These are phyloP conservation scores for Puccinia polysora DNA, from an alignment of 1,284 basidiomycete species.

Conservation along the genomic window DNA sequence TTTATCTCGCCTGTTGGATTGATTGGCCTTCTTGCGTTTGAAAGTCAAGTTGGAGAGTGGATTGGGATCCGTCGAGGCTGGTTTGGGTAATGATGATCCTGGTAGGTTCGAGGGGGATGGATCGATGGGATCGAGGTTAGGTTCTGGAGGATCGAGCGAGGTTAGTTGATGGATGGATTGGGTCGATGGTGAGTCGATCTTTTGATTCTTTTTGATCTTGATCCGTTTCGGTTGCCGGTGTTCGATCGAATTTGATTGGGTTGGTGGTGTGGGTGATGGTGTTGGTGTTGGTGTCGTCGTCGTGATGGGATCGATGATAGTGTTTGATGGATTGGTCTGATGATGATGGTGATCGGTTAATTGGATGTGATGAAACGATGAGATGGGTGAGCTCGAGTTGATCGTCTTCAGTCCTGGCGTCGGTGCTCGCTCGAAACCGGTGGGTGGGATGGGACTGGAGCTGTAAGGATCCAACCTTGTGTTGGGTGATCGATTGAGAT, in stretches of 20 bases:
- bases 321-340: background rate
- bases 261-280: background rate
- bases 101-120: too few species aligned
- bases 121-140: background rate
- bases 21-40: conserved; percentile 13
- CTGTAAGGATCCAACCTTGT: background rate
- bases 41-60: background rate
- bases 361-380: background rate
- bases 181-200: background rate
- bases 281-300: background rate
- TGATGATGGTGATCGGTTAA: background rate
- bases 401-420: conserved; percentile 24
- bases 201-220: background rate
- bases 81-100: too few species aligned
- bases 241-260: background rate
- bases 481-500: conserved; percentile 21
- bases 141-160: background rate
- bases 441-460: background rate
- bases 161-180: background rate
- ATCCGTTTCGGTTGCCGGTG: conserved; percentile 2
- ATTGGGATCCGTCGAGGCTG: background rate
- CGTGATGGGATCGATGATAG: too few species aligned
- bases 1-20: background rate
- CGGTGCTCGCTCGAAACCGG: conserved; percentile 11
- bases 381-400: background rate